Evolutionary conservation across 208 protist species (phyloP), one percentile per base, ranked within the genome.

Genomic region (Polymyxa betae): DNA sequence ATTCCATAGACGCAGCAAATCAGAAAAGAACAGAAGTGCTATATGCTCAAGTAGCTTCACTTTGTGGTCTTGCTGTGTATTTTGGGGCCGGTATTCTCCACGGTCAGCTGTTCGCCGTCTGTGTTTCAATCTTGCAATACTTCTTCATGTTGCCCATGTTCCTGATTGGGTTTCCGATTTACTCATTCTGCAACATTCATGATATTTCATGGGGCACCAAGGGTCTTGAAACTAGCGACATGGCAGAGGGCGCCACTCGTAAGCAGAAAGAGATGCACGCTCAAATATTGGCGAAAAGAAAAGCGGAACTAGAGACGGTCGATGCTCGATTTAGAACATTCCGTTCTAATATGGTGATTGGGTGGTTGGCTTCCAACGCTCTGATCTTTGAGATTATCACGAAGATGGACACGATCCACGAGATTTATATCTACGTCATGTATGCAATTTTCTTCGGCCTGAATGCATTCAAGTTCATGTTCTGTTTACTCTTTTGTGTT

Each of bases 151-250:
- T 82, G 72, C 72, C 72, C 72, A 82, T 43, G 72, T 82, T 82
- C 72, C 72, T 82, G 72, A 82, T 82, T n/a, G 72, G 72, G 72
- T 82, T 82, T 43, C 72, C 72, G n/a, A 82, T 82, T n/a, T 82
- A 82, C n/a, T 82, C 72, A 5, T 82, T 45, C 72, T 82, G 72
- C 72, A 82, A 82, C n/a, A 82, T 82, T n/a, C 72, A 82, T n/a
- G 72, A 82, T 43, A 82, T 82, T n/a, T 82, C 72, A 5, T 82
- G 72, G 72, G 72, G 72, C n/a, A 82, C 72, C 72, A 82, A 82
- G 72, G 72, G 72, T 5, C 72, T 82, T 43, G 72, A 82, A n/a
- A 82, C 5, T n/a, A 82, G n/a, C 72, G 72, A 82, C n/a, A 35
- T 82, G 35, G 72, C 35, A 20, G 72, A 82, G n/a, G 40, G 72